These are phyloP conservation scores for Colletotrichum somersetense DNA, from an alignment of 2,329 filamentous ascomycete genomes.

Conservation along the genomic window DNA sequence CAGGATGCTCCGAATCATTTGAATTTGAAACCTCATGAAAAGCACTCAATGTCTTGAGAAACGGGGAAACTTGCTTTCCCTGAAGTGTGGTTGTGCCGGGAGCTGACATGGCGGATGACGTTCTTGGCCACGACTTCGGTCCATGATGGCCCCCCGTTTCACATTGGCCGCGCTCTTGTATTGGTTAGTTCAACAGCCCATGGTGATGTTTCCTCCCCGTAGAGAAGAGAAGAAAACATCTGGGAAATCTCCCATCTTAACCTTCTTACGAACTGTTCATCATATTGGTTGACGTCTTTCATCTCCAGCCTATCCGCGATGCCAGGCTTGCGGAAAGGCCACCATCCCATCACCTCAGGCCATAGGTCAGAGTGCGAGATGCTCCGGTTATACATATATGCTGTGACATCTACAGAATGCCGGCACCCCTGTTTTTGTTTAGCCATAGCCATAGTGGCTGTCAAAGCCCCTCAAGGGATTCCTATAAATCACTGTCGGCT, in stretches of 20 bases:
- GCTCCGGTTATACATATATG: not conserved
- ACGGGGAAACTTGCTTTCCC: too few relatives aligned
- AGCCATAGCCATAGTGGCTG: not conserved
- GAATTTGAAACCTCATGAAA: too few relatives aligned
- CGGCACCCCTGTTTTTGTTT: not conserved
- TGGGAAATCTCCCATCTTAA: not conserved
- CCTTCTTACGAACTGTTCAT: not conserved
- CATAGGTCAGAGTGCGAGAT: not conserved
- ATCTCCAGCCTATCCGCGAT: not conserved
- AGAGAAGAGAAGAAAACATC: slow-evolving; percentile 13
- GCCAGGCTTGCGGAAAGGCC: slow-evolving; percentile 15
- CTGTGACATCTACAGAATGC: not conserved
- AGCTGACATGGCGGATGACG: too few relatives aligned
- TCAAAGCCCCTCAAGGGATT: too few relatives aligned
- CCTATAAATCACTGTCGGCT: not conserved
- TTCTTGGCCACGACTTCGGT: not conserved
- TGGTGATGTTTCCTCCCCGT: slow-evolving; percentile 2
- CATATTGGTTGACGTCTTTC: not conserved
- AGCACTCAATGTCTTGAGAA: too few relatives aligned
- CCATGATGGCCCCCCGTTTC: not conserved
- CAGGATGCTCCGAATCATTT: too few relatives aligned
- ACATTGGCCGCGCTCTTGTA: slow-evolving; percentile 1
- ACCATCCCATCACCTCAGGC: slow-evolving; percentile 1
- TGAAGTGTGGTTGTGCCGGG: too few relatives aligned
- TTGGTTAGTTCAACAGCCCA: slow-evolving; percentile 14